phyloP scores from a whole-genome alignment of 2,329 filamentous ascomycete genomes.

The Colletotrichum karsti region DNA sequence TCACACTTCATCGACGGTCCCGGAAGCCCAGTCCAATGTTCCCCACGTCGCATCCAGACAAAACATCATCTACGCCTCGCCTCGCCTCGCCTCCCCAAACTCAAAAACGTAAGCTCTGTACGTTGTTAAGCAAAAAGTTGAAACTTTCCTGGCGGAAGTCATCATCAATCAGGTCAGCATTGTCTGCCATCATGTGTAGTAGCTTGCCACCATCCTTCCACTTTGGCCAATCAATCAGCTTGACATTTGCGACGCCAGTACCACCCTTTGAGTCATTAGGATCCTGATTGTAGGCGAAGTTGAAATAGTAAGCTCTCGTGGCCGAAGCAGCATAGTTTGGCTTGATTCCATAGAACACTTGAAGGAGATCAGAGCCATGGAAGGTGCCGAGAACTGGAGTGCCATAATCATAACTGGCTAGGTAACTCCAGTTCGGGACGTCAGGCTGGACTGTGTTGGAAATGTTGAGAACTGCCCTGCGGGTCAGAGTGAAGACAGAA shows the following conservation, averaged over 20 bases:
- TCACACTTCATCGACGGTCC: background rate
- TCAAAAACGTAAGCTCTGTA: conserved; percentile 16
- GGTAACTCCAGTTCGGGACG: conserved; percentile 67
- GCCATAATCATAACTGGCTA: conserved; percentile 66
- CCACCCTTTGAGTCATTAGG: conserved; percentile 56
- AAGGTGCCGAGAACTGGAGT: conserved; percentile 71
- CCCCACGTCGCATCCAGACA: background rate
- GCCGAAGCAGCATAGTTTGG: conserved; percentile 55
- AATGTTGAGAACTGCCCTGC: conserved; percentile 53
- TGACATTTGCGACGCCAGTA: background rate
- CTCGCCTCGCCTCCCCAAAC: too few relatives aligned
- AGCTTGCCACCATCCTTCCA: conserved; percentile 53
- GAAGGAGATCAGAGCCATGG: conserved; percentile 66
- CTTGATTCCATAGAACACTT: conserved; percentile 61
- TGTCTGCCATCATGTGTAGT: conserved; percentile 30
- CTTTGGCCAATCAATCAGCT: conserved; percentile 35
- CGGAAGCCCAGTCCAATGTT: background rate
- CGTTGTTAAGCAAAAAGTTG: conserved; percentile 25
- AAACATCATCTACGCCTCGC: background rate
- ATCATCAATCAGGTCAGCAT: conserved; percentile 26
- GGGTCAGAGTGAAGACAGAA: conserved; percentile 57
- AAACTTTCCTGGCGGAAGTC: conserved; percentile 31
- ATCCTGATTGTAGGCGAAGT: conserved; percentile 65
- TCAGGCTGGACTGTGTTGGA: conserved; percentile 48
- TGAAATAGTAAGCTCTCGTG: conserved; percentile 65